Evolutionary conservation across 2,329 filamentous ascomycete genomes (phyloP), one percentile per base, ranked within the genome.

Genomic region (Pyricularia pennisetigena): DNA sequence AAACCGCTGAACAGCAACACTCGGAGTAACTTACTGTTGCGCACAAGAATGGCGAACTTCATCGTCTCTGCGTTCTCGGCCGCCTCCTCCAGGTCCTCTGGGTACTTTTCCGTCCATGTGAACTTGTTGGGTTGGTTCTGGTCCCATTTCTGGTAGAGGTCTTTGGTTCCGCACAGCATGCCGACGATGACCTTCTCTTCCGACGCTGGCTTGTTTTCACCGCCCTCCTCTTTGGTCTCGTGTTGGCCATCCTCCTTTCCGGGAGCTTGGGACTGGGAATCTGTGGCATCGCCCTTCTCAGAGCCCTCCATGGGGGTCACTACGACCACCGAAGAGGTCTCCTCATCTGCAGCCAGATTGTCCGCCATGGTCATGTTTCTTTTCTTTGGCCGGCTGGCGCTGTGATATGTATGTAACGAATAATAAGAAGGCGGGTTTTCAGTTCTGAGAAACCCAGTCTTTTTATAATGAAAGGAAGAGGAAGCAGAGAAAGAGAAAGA

Each of bases 41-140:
- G 82, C 0, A 86, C 80, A 30, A 88, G 77, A 66, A 88, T 78
- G 1, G 86, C 86, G 73, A 83, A 88, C 71, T 85, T 85, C 29
- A 82, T 81, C 0, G 85, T 88, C 70, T 85, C 81, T 24, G 83
- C 82, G 69, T 87, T 85, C 72, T 89, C 86, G 2, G 82, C 84
- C 0, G 84, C 81, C 61, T 83, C 81, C 59, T 82, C 78, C 1
- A 86, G 75, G 70, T 86, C 81, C 54, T 82, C 77, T 0, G 85
- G 85, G 32, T 80, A 78, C 67, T 82, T 80, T 59, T 83, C 80
- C 9, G 82, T 80, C 85, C 85, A 87, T 59, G 82, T 82, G 62
- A 69, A 70, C 35, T 64, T 68, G 65, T 68, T 65, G 10, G 20
- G 57, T 64, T 68, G n/a, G 49, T 69, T 69, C 41, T 30, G 65